These are phyloP conservation scores for Trichoderma hamatum DNA, from an alignment of 2,329 filamentous ascomycete genomes.

Conservation along the genomic window DNA sequence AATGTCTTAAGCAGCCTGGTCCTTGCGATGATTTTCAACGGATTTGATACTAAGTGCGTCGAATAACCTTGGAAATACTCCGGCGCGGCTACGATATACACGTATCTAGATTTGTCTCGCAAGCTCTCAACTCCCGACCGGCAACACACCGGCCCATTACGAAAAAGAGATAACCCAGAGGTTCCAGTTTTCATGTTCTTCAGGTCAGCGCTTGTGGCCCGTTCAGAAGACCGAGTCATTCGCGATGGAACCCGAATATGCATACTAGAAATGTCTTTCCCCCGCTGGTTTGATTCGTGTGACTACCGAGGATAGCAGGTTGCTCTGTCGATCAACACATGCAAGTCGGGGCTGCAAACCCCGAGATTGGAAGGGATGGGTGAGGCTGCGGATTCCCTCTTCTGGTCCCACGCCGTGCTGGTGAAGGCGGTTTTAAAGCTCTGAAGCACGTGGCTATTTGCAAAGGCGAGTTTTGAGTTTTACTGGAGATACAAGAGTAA, in stretches of 20 bases:
- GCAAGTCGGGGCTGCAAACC: conserved; percentile 9
- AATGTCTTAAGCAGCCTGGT: neutral
- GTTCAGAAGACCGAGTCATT: conserved; percentile 14
- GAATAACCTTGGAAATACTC: neutral
- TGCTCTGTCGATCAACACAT: conserved; percentile 15
- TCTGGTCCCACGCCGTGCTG: neutral
- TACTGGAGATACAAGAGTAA: neutral
- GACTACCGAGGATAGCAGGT: neutral
- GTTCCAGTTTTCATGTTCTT: conserved; percentile 1
- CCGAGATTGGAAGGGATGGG: conserved; percentile 1
- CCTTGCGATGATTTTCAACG: neutral
- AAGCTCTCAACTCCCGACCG: conserved; percentile 2
- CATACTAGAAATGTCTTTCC: conserved; percentile 1
- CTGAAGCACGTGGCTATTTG: neutral
- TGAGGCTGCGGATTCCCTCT: neutral
- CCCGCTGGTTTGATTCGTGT: conserved; percentile 6
- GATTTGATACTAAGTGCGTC: neutral
- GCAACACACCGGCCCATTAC: neutral
- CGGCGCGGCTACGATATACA: neutral
- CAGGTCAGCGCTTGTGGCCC: conserved; percentile 12
- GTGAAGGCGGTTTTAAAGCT: neutral
- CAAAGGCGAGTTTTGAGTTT: neutral
- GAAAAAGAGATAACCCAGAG: neutral
- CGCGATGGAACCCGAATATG: conserved; percentile 15
- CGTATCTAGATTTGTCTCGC: neutral